These are phyloP conservation scores for Scedosporium aurantiacum DNA, from an alignment of 2,329 filamentous ascomycete species.

Conservation along the genomic window DNA sequence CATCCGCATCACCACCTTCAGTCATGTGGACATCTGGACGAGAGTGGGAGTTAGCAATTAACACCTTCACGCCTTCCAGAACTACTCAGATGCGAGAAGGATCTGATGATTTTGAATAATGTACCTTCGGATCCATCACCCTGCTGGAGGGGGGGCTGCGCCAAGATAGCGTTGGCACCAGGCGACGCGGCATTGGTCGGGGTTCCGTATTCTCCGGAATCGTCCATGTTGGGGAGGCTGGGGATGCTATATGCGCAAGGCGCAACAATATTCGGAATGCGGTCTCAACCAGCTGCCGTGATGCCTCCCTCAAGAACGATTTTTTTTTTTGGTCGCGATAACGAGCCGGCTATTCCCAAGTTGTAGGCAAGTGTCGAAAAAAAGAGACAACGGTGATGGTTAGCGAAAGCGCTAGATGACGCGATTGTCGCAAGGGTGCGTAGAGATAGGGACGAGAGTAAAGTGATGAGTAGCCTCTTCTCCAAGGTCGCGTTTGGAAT, in stretches of 20 bases:
- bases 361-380: not conserved
- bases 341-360: not conserved
- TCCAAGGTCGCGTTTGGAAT: conserved; percentile 15
- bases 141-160: conserved; percentile 41
- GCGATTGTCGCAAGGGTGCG: not conserved
- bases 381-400: not conserved
- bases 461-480: conserved; percentile 6
- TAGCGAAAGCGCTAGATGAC: not conserved
- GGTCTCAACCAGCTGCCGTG: too few species aligned
- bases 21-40: conserved; percentile 52
- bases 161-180: conserved; percentile 42
- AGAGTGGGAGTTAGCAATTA: not conserved
- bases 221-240: conserved; percentile 40
- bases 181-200: conserved; percentile 46
- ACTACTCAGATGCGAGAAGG: too few species aligned
- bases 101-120: not conserved
- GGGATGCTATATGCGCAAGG: conserved; percentile 10
- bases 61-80: too few species aligned
- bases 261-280: not conserved
- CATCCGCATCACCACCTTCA: conserved; percentile 34
- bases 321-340: too few species aligned
- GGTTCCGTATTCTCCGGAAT: conserved; percentile 45
- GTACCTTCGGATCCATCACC: conserved; percentile 36
- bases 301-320: too few species aligned
- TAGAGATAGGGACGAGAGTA: conserved; percentile 5